These are phyloP conservation scores for Rhodamnia rubescens DNA, from an alignment of 345 rosid genomes.

Conservation along the genomic window DNA sequence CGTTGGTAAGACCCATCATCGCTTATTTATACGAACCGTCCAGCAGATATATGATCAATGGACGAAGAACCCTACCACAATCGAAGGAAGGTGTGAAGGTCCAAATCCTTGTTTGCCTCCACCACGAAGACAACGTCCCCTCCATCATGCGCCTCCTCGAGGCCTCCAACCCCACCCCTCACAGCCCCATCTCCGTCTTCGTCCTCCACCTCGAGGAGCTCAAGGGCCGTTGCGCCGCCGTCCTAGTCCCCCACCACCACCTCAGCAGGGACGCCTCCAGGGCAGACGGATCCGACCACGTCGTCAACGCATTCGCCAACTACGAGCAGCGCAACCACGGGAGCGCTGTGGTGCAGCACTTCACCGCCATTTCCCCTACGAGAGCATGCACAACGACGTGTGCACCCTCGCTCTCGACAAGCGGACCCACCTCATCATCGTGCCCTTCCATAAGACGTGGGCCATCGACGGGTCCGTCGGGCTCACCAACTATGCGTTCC, in stretches of 20 bases:
- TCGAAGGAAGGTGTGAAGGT: conserved; percentile 6
- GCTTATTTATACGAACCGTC: conserved; percentile 19
- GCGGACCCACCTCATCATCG: conserved; percentile 27
- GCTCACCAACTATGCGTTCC: background rate
- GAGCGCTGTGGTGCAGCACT: conserved; percentile 12
- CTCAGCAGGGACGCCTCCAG: background rate
- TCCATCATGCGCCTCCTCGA: conserved; percentile 14
- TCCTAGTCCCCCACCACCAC: conserved; percentile 7
- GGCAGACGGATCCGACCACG: background rate
- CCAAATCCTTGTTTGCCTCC: conserved; percentile 17
- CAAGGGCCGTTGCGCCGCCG: conserved; percentile 14
- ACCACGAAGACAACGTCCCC: conserved; percentile 8
- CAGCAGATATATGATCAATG: conserved; percentile 7
- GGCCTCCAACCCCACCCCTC: conserved; percentile 11
- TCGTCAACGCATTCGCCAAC: conserved; percentile 13
- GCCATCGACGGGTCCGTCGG: conserved; percentile 3
- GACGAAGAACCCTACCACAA: conserved; percentile 12
- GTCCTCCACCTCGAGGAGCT: conserved; percentile 22
- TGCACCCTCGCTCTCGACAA: conserved; percentile 56
- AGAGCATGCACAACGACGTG: conserved; percentile 57
- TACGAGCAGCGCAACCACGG: background rate
- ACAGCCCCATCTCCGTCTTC: conserved; percentile 6
- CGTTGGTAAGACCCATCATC: conserved; percentile 2
- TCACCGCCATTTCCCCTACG: conserved; percentile 49
- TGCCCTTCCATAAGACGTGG: conserved; percentile 35